Evolutionary conservation across 805 yeast species (phyloP).

Genomic region (Lipomyces spencermartinsiae): DNA sequence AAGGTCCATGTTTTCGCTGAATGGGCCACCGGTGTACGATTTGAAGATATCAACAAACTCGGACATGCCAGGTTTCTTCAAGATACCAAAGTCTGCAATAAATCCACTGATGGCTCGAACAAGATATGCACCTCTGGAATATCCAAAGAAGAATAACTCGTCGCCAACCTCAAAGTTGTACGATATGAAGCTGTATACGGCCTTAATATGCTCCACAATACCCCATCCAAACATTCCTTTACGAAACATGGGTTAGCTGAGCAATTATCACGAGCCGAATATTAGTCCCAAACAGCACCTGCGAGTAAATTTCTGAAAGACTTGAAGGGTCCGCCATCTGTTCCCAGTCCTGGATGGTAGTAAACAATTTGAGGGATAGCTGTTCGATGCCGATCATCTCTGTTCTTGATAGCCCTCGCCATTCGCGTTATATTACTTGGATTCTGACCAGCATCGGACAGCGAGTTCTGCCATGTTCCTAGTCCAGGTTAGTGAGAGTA

Average conservation of each 20-base stretch:
- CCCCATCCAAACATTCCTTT: constrained; percentile 17
- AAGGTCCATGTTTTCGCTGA: not conserved
- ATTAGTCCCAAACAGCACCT: not conserved
- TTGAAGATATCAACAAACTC: constrained; percentile 23
- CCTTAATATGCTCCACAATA: constrained; percentile 18
- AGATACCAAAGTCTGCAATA: constrained; percentile 25
- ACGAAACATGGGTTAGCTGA: not conserved
- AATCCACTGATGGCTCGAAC: constrained; percentile 27
- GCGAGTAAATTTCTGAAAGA: not conserved
- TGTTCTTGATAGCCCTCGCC: constrained; percentile 26
- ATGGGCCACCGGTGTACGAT: constrained; percentile 7
- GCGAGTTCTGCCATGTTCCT: constrained; percentile 35
- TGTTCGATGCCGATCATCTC: not conserved
- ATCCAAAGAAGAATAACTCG: constrained; percentile 34
- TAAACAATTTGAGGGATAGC: constrained; percentile 21
- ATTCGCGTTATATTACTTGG: constrained; percentile 30
- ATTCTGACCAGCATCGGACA: constrained; percentile 4
- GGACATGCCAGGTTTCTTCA: constrained; percentile 28
- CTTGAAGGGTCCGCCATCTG: constrained; percentile 2
- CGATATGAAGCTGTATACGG: constrained; percentile 28
- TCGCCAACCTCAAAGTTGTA: constrained; percentile 33
- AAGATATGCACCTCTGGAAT: constrained; percentile 32
- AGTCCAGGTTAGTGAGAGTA: not conserved
- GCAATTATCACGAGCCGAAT: not conserved
- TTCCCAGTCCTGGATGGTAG: constrained; percentile 29